Evolutionary conservation across 2,329 filamentous ascomycete species (phyloP).

Genomic region (Xylariomycetidae sp.): DNA sequence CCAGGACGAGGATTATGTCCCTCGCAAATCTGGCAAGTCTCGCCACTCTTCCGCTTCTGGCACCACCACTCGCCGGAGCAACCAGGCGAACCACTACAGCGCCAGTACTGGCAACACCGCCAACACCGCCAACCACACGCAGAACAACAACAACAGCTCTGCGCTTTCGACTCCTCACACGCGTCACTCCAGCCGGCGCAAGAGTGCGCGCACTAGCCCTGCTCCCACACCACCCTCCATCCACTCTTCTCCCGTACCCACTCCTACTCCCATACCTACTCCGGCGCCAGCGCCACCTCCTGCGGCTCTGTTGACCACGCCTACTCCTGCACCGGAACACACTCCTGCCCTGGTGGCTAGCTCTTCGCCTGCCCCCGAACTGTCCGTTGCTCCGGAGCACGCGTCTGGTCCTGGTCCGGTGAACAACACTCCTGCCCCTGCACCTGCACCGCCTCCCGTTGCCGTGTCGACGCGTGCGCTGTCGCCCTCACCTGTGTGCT

Average conservation of each 20-base stretch:
- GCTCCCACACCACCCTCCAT: conserved; percentile 4
- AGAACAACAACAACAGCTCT: conserved; percentile 8
- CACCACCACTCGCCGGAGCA: too few species aligned
- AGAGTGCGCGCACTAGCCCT: conserved; percentile 21
- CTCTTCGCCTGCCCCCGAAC: too few species aligned
- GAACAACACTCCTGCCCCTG: conserved; percentile 1
- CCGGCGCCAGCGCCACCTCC: not conserved
- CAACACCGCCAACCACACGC: too few species aligned
- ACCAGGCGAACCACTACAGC: too few species aligned
- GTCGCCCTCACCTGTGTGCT: conserved; percentile 11
- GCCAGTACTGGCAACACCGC: too few species aligned
- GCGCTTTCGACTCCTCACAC: conserved; percentile 11
- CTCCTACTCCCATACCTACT: conserved; percentile 6
- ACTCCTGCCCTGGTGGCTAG: conserved; percentile 1
- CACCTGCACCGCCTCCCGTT: too few species aligned
- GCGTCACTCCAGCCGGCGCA: conserved; percentile 19
- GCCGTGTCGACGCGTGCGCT: too few species aligned
- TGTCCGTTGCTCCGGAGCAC: not conserved
- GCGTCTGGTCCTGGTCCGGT: not conserved
- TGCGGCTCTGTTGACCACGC: not conserved
- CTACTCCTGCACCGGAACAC: conserved; percentile 1
- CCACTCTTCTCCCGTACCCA: conserved; percentile 8
- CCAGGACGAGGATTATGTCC: conserved; percentile 39
- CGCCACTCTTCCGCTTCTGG: conserved; percentile 13
- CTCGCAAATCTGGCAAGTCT: conserved; percentile 26